Base-by-base conservation (phyloP, 23 red algal species). In the Gracilaria gracilis region DNA sequence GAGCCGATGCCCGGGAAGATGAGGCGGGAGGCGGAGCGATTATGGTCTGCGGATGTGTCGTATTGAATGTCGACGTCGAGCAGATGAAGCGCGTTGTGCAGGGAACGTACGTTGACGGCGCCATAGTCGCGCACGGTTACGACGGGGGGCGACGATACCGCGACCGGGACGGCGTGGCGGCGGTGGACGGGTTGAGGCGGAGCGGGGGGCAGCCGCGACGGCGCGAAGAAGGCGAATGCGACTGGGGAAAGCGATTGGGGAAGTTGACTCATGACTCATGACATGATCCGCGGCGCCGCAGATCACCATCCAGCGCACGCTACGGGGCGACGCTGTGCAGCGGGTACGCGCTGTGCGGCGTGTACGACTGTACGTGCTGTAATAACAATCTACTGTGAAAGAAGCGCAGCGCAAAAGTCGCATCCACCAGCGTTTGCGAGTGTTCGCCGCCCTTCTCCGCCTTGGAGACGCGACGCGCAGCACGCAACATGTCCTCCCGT, bases 1-100 rank as follows among this genome's bases (percentile, higher is more conserved):
- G 93, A 89, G 82, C 93, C 93, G n/a, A 95, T 86, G 80, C 93
- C 93, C 17, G 93, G 93, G 58, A 95, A 95, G 58, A 95, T 95
- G 36, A 95, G 84, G 1, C 57, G 42, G 40, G 64, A 21, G 9
- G 93, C 93, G n/a, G 9, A n/a, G 57, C 38, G n/a, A 80, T 90
- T 91, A 49, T 95, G 85, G 4, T 57, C 27, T 5, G 93, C 67
- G 28, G 21, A 49, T 32, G 65, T 47, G 7, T 75, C 93, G 50
- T 57, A 83, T 37, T 25, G 67, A 25, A 95, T 69, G 58, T 88
- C 74, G 48, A n/a, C 39, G 73, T 76, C 93, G 14, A 90, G 21
- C 25, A 75, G 49, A 28, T 36, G 86, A 1, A 95, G 40, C 25
- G 93, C 93, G 67, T 95, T 95, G 48, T 95, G 73, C 8, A 95